phyloP scores from a whole-genome alignment of 163 green algal species.

The Trebouxiophyceae sp. region DNA sequence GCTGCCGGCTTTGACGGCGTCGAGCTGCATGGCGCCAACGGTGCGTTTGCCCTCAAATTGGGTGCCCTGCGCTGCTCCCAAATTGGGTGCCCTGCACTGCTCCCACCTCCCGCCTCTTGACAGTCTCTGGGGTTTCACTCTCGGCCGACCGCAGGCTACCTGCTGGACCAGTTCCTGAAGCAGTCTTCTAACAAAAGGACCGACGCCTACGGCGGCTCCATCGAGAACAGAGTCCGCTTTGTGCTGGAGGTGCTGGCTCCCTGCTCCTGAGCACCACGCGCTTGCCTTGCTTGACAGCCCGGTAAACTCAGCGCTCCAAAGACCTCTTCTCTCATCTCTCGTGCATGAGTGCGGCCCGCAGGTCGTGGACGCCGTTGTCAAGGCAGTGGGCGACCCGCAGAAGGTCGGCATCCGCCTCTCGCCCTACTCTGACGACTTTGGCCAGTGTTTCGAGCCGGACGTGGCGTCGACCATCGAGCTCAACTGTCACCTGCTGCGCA shows the following conservation, averaged over 20 bases:
- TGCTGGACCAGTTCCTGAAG: slow-evolving; percentile 74
- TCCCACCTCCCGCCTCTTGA: neutral
- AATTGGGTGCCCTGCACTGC: too few species aligned
- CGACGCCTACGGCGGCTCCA: slow-evolving; percentile 50
- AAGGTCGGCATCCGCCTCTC: slow-evolving; percentile 56
- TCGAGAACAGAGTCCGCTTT: slow-evolving; percentile 72
- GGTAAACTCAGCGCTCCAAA: too few species aligned
- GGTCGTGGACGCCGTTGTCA: neutral
- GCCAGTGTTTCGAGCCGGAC: neutral
- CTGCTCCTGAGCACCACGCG: too few species aligned
- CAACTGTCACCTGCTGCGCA: slow-evolving; percentile 47
- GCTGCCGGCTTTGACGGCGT: slow-evolving; percentile 30
- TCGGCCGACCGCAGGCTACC: slow-evolving; percentile 31
- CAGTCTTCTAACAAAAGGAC: slow-evolving; percentile 67
- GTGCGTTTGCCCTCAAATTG: too few species aligned
- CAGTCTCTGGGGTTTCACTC: too few species aligned
- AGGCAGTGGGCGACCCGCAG: slow-evolving; percentile 46
- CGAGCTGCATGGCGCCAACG: slow-evolving; percentile 6
- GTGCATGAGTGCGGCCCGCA: neutral
- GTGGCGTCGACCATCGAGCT: slow-evolving; percentile 24
- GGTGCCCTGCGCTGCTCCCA: too few species aligned
- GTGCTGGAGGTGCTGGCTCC: slow-evolving; percentile 61
- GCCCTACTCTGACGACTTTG: slow-evolving; percentile 13
- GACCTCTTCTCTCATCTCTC: too few species aligned
- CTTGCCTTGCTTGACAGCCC: too few species aligned